phyloP scores from a whole-genome alignment of 108 stramenopile species.

The Skeletonema grethae region DNA sequence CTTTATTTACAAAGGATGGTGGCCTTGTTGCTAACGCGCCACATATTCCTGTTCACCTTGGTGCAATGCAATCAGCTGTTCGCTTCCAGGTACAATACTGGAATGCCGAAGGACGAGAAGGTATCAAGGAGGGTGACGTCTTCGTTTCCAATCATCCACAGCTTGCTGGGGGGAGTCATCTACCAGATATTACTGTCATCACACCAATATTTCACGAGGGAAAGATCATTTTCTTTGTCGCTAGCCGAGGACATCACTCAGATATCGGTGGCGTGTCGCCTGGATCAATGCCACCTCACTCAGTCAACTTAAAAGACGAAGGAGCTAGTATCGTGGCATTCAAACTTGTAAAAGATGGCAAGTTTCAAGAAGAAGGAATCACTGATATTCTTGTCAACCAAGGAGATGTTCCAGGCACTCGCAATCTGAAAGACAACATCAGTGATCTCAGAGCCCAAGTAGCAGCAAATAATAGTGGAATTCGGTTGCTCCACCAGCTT shows the following conservation, averaged over 20 bases:
- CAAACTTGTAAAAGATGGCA: constrained; percentile 91
- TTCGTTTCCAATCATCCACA: constrained; percentile 98
- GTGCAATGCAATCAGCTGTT: constrained; percentile 97
- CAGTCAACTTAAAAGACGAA: constrained; percentile 87
- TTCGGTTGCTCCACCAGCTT: constrained; percentile 80
- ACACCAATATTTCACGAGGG: constrained; percentile 95
- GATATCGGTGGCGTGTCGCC: constrained; percentile 96
- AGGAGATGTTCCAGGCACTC: constrained; percentile 83
- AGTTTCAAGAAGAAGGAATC: constrained; percentile 95
- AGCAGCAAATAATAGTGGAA: constrained; percentile 97
- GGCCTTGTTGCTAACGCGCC: constrained; percentile 99
- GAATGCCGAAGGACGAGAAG: constrained; percentile 75
- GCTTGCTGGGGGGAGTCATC: constrained; percentile 87
- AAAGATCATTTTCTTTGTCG: constrained; percentile 94
- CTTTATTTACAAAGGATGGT: constrained; percentile 93
- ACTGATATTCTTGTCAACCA: constrained; percentile 89
- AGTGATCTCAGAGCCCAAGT: constrained; percentile 97
- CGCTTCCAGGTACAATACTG: constrained; percentile 93
- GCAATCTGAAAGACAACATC: constrained; percentile 94
- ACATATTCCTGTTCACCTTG: constrained; percentile 98
- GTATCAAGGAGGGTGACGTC: constrained; percentile 95
- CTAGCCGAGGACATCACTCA: constrained; percentile 95
- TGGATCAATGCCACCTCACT: constrained; percentile 92
- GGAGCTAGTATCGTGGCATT: constrained; percentile 98
- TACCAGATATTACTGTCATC: constrained; percentile 97